phyloP scores from a whole-genome alignment of 371 early-diverging fungal species.

The Mucor circinelloides region DNA sequence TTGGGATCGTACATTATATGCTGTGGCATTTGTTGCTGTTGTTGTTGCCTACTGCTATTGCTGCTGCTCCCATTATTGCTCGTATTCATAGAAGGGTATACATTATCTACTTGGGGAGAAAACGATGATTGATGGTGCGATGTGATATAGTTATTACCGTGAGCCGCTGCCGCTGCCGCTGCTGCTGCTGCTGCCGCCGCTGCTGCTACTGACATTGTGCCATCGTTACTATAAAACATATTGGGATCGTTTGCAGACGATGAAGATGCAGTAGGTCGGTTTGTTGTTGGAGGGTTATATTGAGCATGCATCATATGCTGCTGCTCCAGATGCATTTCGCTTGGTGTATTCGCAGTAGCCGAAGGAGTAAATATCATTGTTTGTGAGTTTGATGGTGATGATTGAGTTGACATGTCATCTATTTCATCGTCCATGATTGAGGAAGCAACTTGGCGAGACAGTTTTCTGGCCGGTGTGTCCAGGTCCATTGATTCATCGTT shows the following conservation, averaged over 20 bases:
- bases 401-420: slow-evolving; percentile 27
- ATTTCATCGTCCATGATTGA: slow-evolving; percentile 28
- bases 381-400: slow-evolving; percentile 25
- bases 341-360: not conserved
- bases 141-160: not conserved
- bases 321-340: slow-evolving; percentile 19
- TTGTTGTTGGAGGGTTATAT: not conserved
- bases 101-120: not conserved
- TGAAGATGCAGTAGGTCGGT: not conserved
- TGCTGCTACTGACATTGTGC: slow-evolving; percentile 1
- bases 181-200: not conserved
- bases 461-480: slow-evolving; percentile 22
- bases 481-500: slow-evolving; percentile 20
- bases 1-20: slow-evolving; percentile 6
- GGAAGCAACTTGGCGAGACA: slow-evolving; percentile 20
- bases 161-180: slow-evolving; percentile 1
- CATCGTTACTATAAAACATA: slow-evolving; percentile 12
- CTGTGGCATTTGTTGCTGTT: slow-evolving; percentile 1
- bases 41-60: slow-evolving; percentile 20
- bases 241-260: slow-evolving; percentile 1
- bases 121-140: not conserved
- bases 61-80: slow-evolving; percentile 11
- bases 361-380: slow-evolving; percentile 6
- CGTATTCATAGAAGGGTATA: slow-evolving; percentile 13
- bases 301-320: not conserved